Evolutionary conservation across 2,329 filamentous ascomycete genomes (phyloP).

Genomic region (Leptographium lundbergii): DNA sequence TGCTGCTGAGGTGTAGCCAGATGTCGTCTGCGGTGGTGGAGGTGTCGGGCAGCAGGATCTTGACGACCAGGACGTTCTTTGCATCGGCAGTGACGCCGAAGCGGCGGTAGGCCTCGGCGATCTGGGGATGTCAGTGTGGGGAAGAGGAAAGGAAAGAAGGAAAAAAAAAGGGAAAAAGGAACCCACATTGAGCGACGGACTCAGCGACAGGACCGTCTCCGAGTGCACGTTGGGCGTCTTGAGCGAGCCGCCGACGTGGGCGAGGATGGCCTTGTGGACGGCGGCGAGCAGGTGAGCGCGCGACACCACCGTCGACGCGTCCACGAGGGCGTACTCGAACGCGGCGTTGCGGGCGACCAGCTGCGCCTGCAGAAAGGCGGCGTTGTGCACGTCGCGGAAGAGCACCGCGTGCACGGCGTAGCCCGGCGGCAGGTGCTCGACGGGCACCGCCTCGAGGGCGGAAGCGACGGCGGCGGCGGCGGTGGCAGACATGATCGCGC

Average conservation of each 20-base stretch:
- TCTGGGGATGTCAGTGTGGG: constrained; percentile 39
- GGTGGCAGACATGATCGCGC: background rate
- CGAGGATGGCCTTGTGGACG: constrained; percentile 63
- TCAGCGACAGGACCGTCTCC: constrained; percentile 72
- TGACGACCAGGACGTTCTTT: constrained; percentile 64
- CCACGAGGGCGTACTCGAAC: constrained; percentile 90
- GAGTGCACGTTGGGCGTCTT: constrained; percentile 81
- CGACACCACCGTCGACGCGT: constrained; percentile 68
- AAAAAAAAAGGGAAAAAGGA: background rate
- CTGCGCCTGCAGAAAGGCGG: constrained; percentile 66
- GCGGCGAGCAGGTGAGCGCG: constrained; percentile 62
- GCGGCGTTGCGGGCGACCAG: constrained; percentile 71
- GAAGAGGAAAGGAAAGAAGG: background rate
- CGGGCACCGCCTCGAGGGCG: constrained; percentile 48
- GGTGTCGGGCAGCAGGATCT: constrained; percentile 47
- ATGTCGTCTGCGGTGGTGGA: constrained; percentile 31
- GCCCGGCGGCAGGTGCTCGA: constrained; percentile 62
- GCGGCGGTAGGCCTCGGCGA: constrained; percentile 78
- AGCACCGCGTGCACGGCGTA: constrained; percentile 61
- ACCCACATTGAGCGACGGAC: constrained; percentile 65
- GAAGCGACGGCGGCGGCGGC: background rate
- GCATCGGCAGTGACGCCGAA: constrained; percentile 69
- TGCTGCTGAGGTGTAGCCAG: constrained; percentile 43
- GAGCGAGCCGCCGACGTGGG: constrained; percentile 43
- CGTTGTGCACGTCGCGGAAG: constrained; percentile 66